phyloP scores from a whole-genome alignment of 2,329 filamentous ascomycete species.

The Apiospora koreana region DNA sequence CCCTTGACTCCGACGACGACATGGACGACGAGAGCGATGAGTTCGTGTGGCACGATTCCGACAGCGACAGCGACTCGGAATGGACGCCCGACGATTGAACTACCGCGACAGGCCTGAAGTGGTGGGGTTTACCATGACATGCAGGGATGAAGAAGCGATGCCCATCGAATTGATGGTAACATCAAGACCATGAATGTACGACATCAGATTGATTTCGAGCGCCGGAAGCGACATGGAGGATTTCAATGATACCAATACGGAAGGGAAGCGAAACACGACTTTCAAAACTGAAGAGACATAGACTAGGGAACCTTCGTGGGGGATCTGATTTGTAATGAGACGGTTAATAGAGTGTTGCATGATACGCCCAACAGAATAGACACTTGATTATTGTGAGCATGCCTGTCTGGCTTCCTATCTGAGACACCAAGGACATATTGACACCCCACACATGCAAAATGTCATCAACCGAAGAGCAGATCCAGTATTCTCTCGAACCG shows the following conservation, averaged over 20 bases:
- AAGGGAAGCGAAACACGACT: not conserved
- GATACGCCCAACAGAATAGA: not conserved
- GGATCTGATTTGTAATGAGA: not conserved
- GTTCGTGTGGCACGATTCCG: conserved; percentile 8
- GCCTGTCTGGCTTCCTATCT: no score
- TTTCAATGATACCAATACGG: not conserved
- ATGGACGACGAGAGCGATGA: conserved; percentile 8
- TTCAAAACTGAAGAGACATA: not conserved
- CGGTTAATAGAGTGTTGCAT: not conserved
- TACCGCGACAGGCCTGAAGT: not conserved
- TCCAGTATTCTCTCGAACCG: conserved; percentile 12
- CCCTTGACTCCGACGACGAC: not conserved
- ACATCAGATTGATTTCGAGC: not conserved
- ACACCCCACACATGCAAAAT: not conserved
- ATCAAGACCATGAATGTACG: not conserved
- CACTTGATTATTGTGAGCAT: not conserved
- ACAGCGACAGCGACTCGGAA: conserved; percentile 7
- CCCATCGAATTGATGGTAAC: not conserved
- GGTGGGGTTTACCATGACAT: not conserved
- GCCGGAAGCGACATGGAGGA: not conserved
- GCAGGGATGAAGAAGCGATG: not conserved
- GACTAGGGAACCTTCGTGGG: not conserved
- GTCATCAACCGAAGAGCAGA: not conserved
- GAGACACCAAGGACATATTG: not conserved
- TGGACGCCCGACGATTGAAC: not conserved